Percentiles rank a stretch among this genome's conserved stretches.
phyloP scores from a whole-genome alignment of 2,329 filamentous ascomycete species.

The Myotisia sp. region DNA sequence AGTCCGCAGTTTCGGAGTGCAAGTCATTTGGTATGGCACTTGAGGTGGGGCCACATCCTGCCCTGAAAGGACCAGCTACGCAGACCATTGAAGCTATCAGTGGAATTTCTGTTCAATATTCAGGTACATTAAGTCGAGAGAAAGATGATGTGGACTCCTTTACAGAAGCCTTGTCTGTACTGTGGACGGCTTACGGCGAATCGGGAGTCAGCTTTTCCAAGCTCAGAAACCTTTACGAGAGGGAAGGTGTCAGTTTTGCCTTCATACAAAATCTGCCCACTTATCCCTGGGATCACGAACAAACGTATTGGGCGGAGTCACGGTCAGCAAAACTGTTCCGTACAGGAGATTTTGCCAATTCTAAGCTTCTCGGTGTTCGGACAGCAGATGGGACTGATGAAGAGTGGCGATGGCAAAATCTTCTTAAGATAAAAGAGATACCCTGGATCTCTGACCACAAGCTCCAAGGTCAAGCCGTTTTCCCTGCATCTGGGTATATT shows the following conservation, averaged over 20 bases:
- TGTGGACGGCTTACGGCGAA: slow-evolving; percentile 6
- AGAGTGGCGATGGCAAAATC: slow-evolving; percentile 19
- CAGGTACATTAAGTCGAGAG: slow-evolving; percentile 12
- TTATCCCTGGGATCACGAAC: slow-evolving; percentile 12
- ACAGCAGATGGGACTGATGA: slow-evolving; percentile 6
- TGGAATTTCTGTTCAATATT: slow-evolving; percentile 11
- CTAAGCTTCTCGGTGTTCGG: slow-evolving; percentile 13
- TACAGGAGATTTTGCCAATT: slow-evolving; percentile 5
- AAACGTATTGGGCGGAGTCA: slow-evolving; percentile 13
- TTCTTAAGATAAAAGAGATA: slow-evolving; percentile 15
- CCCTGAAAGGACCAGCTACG: slow-evolving; percentile 19
- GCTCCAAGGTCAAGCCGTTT: slow-evolving; percentile 19
- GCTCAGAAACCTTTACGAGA: background rate
- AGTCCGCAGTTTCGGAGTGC: slow-evolving; percentile 3
- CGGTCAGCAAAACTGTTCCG: slow-evolving; percentile 9
- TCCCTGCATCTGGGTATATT: slow-evolving; percentile 18
- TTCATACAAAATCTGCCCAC: slow-evolving; percentile 10
- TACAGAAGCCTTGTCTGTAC: slow-evolving; percentile 8
- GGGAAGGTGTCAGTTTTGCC: background rate
- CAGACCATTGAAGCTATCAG: slow-evolving; percentile 17
- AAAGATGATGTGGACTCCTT: slow-evolving; percentile 11
- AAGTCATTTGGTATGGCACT: slow-evolving; percentile 12
- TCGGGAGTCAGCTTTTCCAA: slow-evolving; percentile 5
- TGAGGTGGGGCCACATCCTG: slow-evolving; percentile 26
- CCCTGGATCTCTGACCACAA: slow-evolving; percentile 23